Conservation (phyloP, 768 basidiomycete species). For the Cystobasidiopsis lactophilus region DNA sequence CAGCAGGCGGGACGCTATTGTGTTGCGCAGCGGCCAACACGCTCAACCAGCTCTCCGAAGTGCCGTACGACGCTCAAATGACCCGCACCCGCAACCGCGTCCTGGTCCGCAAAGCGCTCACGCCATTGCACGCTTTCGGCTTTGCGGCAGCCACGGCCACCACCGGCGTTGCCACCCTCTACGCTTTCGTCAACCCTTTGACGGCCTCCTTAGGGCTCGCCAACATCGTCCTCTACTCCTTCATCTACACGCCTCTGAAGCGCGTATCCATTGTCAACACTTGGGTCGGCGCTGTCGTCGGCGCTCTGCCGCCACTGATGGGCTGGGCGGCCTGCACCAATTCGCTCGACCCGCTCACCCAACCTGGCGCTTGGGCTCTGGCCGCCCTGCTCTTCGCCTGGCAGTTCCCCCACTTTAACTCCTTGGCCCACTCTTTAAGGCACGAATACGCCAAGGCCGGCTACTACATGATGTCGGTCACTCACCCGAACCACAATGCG, state of each 20-base stretch:
- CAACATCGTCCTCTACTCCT: conserved; percentile 77
- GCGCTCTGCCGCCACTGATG: conserved; percentile 82
- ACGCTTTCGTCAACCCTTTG: conserved; percentile 60
- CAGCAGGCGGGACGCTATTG: conserved; percentile 69
- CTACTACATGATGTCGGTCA: conserved; percentile 74
- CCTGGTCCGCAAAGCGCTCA: conserved; percentile 61
- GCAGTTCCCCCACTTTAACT: conserved; percentile 98
- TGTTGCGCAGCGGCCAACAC: conserved; percentile 86
- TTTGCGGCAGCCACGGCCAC: conserved; percentile 60
- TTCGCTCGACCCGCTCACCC: conserved; percentile 53
- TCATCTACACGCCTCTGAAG: conserved; percentile 79
- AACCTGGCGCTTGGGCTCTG: conserved; percentile 39
- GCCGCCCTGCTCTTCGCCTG: conserved; percentile 76
- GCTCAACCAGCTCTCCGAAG: conserved; percentile 81
- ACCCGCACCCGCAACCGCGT: conserved; percentile 68
- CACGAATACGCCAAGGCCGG: conserved; percentile 78
- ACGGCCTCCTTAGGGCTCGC: conserved; percentile 61
- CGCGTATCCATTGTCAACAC: conserved; percentile 62
- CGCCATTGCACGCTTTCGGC: conserved; percentile 55
- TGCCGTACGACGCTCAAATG: conserved; percentile 95
- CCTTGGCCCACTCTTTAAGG: conserved; percentile 67
- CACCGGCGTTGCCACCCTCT: conserved; percentile 54
- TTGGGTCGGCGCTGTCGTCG: conserved; percentile 84
- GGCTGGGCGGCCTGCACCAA: conserved; percentile 95
- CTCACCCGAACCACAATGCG: conserved; percentile 55